phyloP scores from a whole-genome alignment of 257 asterid species.

The Voacanga thouarsii region DNA sequence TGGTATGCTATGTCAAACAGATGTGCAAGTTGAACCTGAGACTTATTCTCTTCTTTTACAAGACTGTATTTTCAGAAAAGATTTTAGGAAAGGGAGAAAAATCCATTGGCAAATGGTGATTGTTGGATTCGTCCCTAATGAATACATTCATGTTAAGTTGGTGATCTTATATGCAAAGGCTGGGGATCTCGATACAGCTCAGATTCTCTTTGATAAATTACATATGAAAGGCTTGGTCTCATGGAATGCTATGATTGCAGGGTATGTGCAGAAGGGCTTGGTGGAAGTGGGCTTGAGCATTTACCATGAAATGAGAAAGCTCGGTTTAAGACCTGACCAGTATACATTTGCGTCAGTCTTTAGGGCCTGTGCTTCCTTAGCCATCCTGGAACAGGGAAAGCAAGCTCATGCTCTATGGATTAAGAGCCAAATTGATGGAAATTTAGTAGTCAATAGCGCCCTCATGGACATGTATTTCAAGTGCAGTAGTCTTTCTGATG shows the following conservation, averaged over 20 bases:
- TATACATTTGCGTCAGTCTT: constrained; percentile 82
- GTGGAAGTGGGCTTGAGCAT: constrained; percentile 71
- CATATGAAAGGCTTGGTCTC: constrained; percentile 48
- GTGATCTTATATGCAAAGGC: constrained; percentile 76
- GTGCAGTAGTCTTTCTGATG: constrained; percentile 81
- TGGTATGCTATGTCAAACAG: constrained; percentile 66
- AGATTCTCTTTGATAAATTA: constrained; percentile 53
- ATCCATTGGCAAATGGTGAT: constrained; percentile 85
- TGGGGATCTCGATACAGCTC: constrained; percentile 64
- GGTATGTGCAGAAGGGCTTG: constrained; percentile 74
- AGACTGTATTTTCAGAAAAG: constrained; percentile 81
- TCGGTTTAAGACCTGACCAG: constrained; percentile 74
- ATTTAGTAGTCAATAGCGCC: constrained; percentile 75
- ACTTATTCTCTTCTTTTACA: constrained; percentile 84
- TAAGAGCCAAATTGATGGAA: constrained; percentile 56
- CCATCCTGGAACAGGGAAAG: constrained; percentile 78
- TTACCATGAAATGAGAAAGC: constrained; percentile 60
- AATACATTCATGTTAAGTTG: constrained; percentile 73
- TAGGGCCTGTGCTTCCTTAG: constrained; percentile 90
- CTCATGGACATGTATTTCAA: constrained; percentile 95
- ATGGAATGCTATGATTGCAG: constrained; percentile 85
- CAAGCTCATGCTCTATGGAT: constrained; percentile 70
- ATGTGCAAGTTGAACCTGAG: constrained; percentile 48
- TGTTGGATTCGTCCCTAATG: constrained; percentile 63
- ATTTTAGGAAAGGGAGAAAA: constrained; percentile 62